phyloP scores from a whole-genome alignment of 2,329 filamentous ascomycete genomes.

The Exophiala bonariae region DNA sequence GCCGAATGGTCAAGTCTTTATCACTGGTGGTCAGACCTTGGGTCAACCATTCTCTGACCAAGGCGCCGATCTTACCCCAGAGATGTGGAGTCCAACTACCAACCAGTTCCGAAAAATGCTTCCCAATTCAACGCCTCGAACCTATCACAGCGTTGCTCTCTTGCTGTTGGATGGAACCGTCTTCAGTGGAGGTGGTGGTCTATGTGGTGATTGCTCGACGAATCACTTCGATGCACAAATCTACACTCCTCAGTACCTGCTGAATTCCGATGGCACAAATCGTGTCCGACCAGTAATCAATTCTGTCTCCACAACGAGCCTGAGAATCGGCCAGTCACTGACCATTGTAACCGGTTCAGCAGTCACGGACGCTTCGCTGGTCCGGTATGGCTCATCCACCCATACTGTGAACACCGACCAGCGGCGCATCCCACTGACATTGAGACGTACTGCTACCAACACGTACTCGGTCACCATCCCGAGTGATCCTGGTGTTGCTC shows the following conservation, averaged over 20 bases:
- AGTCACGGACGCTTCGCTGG: slow-evolving; percentile 33
- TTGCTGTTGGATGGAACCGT: slow-evolving; percentile 54
- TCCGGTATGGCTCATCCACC: slow-evolving; percentile 53
- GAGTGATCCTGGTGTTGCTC: slow-evolving; percentile 48
- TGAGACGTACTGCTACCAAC: neutral
- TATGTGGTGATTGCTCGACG: slow-evolving; percentile 49
- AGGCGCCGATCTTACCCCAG: slow-evolving; percentile 42
- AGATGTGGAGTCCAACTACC: slow-evolving; percentile 48
- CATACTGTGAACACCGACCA: slow-evolving; percentile 62
- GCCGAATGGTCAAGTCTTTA: slow-evolving; percentile 50
- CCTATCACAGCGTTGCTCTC: slow-evolving; percentile 53
- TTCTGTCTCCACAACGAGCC: slow-evolving; percentile 22
- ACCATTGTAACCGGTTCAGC: no score
- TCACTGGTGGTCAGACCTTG: slow-evolving; percentile 49
- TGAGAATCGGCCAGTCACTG: no score
- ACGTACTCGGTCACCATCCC: slow-evolving; percentile 47
- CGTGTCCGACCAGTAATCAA: slow-evolving; percentile 47
- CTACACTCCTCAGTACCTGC: slow-evolving; percentile 58
- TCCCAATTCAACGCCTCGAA: slow-evolving; percentile 43
- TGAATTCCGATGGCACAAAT: slow-evolving; percentile 43
- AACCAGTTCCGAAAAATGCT: slow-evolving; percentile 42
- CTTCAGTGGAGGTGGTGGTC: slow-evolving; percentile 53
- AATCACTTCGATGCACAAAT: slow-evolving; percentile 59
- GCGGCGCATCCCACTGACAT: slow-evolving; percentile 48
- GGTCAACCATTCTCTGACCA: slow-evolving; percentile 48